These are phyloP conservation scores for Termitomyces sp. DNA, from an alignment of 768 basidiomycete genomes.

Conservation along the genomic window DNA sequence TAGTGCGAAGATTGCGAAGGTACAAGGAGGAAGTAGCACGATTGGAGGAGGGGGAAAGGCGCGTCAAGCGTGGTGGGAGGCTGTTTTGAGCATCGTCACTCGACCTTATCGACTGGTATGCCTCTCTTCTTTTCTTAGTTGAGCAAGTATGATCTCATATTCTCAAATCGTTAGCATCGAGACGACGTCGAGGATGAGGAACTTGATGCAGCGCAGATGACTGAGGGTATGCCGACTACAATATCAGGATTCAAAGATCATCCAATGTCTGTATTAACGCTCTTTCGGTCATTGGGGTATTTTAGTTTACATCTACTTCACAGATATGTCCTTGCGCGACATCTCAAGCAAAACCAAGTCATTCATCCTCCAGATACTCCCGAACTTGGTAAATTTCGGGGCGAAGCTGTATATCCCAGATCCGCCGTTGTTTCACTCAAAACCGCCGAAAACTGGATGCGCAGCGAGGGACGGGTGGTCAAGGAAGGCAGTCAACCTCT, in stretches of 20 bases:
- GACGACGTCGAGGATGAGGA: conserved; percentile 94
- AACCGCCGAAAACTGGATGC: conserved; percentile 94
- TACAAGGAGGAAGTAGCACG: conserved; percentile 55
- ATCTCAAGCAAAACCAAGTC: conserved; percentile 85
- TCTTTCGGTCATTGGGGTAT: neutral
- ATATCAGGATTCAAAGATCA: conserved; percentile 95
- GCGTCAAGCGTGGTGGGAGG: conserved; percentile 84
- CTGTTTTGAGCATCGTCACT: conserved; percentile 55
- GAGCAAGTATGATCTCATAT: neutral
- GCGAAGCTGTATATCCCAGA: conserved; percentile 88
- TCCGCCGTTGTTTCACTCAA: conserved; percentile 82
- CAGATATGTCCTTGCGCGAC: conserved; percentile 82
- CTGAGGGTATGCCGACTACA: conserved; percentile 91
- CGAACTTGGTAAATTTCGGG: conserved; percentile 90
- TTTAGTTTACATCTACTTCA: neutral
- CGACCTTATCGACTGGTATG: conserved; percentile 83
- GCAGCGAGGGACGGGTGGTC: conserved; percentile 70
- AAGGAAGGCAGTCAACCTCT: conserved; percentile 76
- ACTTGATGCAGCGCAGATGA: conserved; percentile 68
- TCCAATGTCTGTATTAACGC: conserved; percentile 59
- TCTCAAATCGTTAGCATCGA: conserved; percentile 59
- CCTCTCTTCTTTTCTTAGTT: conserved; percentile 12
- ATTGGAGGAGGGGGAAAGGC: conserved; percentile 49
- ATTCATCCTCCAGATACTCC: conserved; percentile 62
- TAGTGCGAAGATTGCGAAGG: conserved; percentile 74